Evolutionary conservation across 2,329 filamentous ascomycete species (phyloP), one percentile per base, ranked within the genome.

Genomic region (Colletotrichum cuscutae): DNA sequence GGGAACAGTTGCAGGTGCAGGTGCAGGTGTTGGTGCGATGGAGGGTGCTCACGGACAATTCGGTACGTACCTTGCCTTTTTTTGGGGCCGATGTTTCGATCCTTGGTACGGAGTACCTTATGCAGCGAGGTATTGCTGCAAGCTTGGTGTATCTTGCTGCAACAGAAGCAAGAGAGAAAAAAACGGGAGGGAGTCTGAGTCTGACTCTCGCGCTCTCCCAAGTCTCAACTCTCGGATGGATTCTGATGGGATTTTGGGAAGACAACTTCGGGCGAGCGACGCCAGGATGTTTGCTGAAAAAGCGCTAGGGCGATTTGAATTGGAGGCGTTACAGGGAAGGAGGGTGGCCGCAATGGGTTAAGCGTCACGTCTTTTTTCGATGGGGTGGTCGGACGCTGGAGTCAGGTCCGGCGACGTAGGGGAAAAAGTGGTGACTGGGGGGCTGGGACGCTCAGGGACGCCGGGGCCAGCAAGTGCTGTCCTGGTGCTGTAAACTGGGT

Each of bases 181-280:
- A 37, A 37, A 53, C n/a, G 28, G 61, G 30, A 61, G 70, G 66
- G 66, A 72, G 66, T 72, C 70, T 60, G 66, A 49, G 1, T 49
- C 42, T 49, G 19, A 4, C 42, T 49, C 42, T 49, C 42, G 15
- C 19, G 15, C 42, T 49, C 42, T 49, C 42, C n/a, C 37, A 42
- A 42, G 37, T 42, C 19, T 65, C 59, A 72, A 60, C 65, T 64
- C 42, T 49, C 42, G 19, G 42, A 57, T 70, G 71, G 54, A 60
- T 70, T 54, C 54, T 70, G 60, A 70, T 54, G 70, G 32, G 32
- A 35, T 35, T 35, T 32, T 32, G 30, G 15, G 66, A 54, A 61
- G 46, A 54, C 54, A 56, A 72, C 60, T 72, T 72, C 59, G 66
- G 70, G 71, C 71, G 71, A 73, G 71, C 61, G 71, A 73, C 71